Evolutionary conservation across 495 filamentous ascomycete genomes (phyloP), one percentile per base, ranked within the genome.

Genomic region (Aspergillus coremiiformis): DNA sequence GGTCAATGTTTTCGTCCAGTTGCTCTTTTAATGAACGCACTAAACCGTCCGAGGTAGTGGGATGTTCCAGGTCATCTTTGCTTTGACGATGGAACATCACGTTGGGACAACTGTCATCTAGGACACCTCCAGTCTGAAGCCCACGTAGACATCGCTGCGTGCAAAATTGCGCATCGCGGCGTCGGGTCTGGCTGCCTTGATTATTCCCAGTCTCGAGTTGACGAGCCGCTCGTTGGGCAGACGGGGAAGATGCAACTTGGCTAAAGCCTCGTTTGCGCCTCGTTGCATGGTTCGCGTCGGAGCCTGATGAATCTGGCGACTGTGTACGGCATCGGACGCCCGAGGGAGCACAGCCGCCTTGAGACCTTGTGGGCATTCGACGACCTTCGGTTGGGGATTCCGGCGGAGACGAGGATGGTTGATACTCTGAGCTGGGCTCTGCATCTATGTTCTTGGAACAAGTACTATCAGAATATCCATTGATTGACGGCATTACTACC

Each of bases 31-130:
- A n/a, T 10, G 5, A 17, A 6, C 15, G n/a, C 4, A 27, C 42
- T 26, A 44, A 9, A 12, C 24, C 14, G 7, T 15, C 21, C 21
- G 20, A 3, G 12, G 2, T 26, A 11, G 60, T 39, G 2, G 1
- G 9, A 12, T 39, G 35, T 17, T 10, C 4, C 9, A 1, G n/a
- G 3, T 19, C 35, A 3, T 20, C 17, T 19, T 20, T 6, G 35
- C 35, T 10, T 6, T 19, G 35, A 4, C n/a, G 3, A 39, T 77
- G 67, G 17, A 60, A 48, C 3, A 50, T 17, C 3, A 70, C 53
- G 49, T 78, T 78, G 33, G 69, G 73, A 54, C 72, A 79, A 8
- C 6, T 2, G n/a, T 44, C 23, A 47, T 79, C 74, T 15, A 77
- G 58, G 4, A 27, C 5, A 17, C 37, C 50, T 0, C 69, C 61